These are phyloP conservation scores for Tothia fuscella DNA, from an alignment of 2,329 filamentous ascomycete species.

Conservation along the genomic window DNA sequence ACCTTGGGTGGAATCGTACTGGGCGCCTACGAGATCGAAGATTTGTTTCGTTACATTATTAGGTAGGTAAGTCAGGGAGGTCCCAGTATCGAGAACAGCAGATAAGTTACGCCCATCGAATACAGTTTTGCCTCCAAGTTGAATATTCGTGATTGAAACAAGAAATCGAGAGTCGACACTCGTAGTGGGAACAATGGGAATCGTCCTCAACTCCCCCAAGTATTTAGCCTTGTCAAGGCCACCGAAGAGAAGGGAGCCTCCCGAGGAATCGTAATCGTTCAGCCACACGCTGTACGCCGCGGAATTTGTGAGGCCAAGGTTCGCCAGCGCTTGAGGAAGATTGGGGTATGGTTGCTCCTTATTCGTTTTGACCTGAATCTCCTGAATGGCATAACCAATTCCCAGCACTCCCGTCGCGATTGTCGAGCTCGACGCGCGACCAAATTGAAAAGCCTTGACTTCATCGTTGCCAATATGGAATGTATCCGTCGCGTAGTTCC, in stretches of 20 bases:
- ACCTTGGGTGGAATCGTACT: no score
- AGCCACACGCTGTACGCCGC: neutral
- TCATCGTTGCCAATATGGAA: neutral
- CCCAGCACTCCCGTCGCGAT: neutral
- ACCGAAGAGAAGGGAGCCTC: neutral
- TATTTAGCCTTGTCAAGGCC: neutral
- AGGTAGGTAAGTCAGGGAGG: no score
- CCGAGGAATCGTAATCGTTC: neutral
- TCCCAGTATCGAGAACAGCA: no score
- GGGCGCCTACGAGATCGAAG: no score
- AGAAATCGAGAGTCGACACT: neutral
- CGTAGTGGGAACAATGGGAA: neutral
- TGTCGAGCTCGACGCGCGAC: neutral
- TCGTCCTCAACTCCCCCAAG: neutral
- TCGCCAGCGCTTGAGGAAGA: neutral
- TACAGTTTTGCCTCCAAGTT: neutral
- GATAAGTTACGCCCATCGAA: neutral
- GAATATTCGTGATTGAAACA: neutral
- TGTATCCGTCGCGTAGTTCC: neutral
- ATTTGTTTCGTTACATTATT: no score
- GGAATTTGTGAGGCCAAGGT: neutral
- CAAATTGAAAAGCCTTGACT: neutral
- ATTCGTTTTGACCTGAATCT: neutral
- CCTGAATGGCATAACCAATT: neutral
- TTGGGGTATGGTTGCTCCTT: neutral